Evolutionary conservation across 805 yeast species (phyloP).

Genomic region (Wickerhamomyces chambardii): DNA sequence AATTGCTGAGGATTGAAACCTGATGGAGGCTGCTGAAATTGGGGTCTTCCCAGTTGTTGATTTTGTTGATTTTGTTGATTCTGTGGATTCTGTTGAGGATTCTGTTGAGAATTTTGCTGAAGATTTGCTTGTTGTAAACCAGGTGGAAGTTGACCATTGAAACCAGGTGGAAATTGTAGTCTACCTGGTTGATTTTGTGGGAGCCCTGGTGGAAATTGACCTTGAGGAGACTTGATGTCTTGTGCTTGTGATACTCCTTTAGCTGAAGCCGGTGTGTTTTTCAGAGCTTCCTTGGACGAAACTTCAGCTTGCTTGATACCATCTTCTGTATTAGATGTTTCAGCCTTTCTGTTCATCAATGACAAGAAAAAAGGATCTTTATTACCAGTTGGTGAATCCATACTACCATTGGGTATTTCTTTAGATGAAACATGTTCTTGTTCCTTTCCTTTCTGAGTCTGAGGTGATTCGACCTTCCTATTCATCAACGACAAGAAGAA

Average conservation of each 20-base stretch:
- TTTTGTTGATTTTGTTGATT: not conserved
- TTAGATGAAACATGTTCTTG: too few species aligned
- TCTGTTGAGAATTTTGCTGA: too few species aligned
- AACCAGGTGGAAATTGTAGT: not conserved
- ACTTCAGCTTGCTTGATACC: too few species aligned
- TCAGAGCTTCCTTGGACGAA: too few species aligned
- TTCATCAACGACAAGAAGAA: conserved; percentile 16
- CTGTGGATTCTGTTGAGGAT: not conserved
- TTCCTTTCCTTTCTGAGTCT: not conserved
- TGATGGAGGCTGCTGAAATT: conserved; percentile 7
- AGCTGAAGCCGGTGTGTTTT: too few species aligned
- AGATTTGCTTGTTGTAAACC: not conserved
- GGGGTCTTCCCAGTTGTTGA: conserved; percentile 2
- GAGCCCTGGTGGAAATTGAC: not conserved
- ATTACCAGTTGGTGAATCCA: conserved; percentile 7
- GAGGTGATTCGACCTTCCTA: conserved; percentile 6
- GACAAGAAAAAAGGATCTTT: conserved; percentile 18
- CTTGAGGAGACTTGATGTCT: conserved; percentile 2
- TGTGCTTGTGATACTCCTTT: too few species aligned
- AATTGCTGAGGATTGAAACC: conserved; percentile 10
- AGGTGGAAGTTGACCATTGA: not conserved
- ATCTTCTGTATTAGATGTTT: too few species aligned
- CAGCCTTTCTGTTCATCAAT: conserved; percentile 11
- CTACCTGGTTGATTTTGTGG: not conserved
- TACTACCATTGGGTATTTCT: not conserved